These are phyloP conservation scores for Gamarada debralockiae DNA, from an alignment of 495 filamentous ascomycete genomes.

Conservation along the genomic window DNA sequence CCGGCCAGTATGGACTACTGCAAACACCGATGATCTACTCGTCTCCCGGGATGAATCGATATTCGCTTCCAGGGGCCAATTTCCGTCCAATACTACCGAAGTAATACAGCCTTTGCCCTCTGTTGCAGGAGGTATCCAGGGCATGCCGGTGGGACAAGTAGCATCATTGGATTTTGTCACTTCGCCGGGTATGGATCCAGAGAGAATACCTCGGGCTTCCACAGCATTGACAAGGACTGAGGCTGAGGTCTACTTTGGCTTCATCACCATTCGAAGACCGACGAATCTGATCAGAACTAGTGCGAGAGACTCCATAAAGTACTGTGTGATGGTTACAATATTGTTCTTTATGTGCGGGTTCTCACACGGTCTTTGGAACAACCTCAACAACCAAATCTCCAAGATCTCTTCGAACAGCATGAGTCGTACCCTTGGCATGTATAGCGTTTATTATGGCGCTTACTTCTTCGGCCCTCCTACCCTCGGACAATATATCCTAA, in stretches of 20 bases:
- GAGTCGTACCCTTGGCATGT: conserved; percentile 35
- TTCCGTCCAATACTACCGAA: conserved; percentile 2
- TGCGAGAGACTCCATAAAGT: conserved; percentile 42
- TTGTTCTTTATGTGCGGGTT: conserved; percentile 89
- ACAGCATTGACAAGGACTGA: conserved; percentile 7
- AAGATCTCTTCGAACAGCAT: conserved; percentile 33
- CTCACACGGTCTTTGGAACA: conserved; percentile 76
- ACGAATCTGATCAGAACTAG: conserved; percentile 68
- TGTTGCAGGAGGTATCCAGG: conserved; percentile 2
- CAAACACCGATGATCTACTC: conserved; percentile 9
- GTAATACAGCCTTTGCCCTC: conserved; percentile 22
- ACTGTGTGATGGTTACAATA: conserved; percentile 61
- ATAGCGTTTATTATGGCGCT: conserved; percentile 38
- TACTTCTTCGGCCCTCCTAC: conserved; percentile 65
- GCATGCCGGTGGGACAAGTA: conserved; percentile 34
- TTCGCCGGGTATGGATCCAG: conserved; percentile 32
- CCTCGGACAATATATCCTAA: conserved; percentile 61
- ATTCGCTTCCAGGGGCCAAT: neutral
- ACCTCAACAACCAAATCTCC: conserved; percentile 58
- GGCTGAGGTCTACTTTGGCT: conserved; percentile 62
- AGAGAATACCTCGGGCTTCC: conserved; percentile 22
- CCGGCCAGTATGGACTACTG: no score
- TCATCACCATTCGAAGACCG: conserved; percentile 73
- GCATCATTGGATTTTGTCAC: conserved; percentile 56
- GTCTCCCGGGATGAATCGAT: neutral